Percentiles rank a stretch among this genome's conserved stretches.
These are phyloP conservation scores for Halophytophthora polymorphica DNA, from an alignment of 352 stramenopile genomes.

Conservation along the genomic window DNA sequence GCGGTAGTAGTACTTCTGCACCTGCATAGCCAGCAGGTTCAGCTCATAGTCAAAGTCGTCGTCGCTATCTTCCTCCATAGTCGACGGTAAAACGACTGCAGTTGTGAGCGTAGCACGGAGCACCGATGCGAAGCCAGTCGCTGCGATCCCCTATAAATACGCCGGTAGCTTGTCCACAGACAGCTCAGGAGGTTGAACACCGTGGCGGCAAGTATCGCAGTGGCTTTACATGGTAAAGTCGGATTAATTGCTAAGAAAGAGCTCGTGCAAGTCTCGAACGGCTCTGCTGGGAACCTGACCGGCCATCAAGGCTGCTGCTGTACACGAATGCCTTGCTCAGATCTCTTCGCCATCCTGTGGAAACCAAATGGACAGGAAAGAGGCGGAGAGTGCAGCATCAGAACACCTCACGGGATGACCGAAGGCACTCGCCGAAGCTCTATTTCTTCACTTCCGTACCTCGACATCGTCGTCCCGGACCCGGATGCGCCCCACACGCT, in stretches of 20 bases:
- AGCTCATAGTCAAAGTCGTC: conserved; percentile 32
- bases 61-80: conserved; percentile 8
- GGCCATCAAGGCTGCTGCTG: background rate
- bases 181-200: no score
- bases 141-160: no score
- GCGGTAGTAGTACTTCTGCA: conserved; percentile 43
- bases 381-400: conserved; percentile 1
- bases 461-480: conserved; percentile 26
- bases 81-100: conserved; percentile 1
- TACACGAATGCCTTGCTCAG: background rate
- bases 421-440: background rate
- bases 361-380: background rate
- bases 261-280: background rate
- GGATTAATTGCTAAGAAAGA: background rate
- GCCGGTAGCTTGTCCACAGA: no score
- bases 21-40: conserved; percentile 56
- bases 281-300: background rate
- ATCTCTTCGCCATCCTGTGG: conserved; percentile 22
- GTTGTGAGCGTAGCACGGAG: background rate
- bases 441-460: conserved; percentile 11
- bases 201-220: no score
- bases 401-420: background rate
- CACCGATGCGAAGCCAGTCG: no score
- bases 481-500: conserved; percentile 20
- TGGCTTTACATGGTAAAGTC: background rate